Evolutionary conservation across 148 eudicot genomes (phyloP), one percentile per base, ranked within the genome.

Genomic region (Chenopodium suecicum): DNA sequence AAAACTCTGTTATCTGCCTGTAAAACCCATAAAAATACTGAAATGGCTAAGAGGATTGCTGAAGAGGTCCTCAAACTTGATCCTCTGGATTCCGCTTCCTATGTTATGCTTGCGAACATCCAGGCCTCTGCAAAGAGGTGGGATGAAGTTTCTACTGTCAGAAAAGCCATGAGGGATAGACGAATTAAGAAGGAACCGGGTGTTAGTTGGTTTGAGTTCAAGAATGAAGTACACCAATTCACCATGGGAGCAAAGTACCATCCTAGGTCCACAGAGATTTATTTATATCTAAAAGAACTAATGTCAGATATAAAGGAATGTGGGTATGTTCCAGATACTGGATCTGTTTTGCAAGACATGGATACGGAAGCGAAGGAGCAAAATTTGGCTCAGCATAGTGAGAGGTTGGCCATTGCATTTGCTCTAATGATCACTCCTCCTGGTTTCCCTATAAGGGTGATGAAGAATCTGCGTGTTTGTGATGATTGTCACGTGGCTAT

Each of bases 381-480:
- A 77, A 87, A 90, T 83, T 87, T 94, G 87, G 86, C 81, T 2
- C 92, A 93, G 48, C 98, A 91, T 79, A 94, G 94, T 52, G 97
- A 94, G 82, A 93, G 90, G 78, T 58, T 94, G 85, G 97, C 97
- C 1, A 81, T 94, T 82, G 93, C 94, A 9, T 93, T 90, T 83
- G 98, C 97, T 52, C 82, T 93, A n/a, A 89, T 94, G 98, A 90
- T 81, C 82, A 87, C 90, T 20, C 95, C 97, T 0, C 85, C 88
- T 12, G 88, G 92, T 74, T 78, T 89, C 46, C 89, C 94, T 4
- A 90, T 94, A n/a, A 87, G 95, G 85, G 86, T 93, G 63, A 94
- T 94, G 95, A 94, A 94, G 88, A 94, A 94, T 78, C 77, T 94
- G 86, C 89, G 95, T 3, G 88, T 94, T 44, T 94, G 98, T 32